These are phyloP conservation scores for Isatis lusitanica DNA, from an alignment of 441 rosid genomes.

Conservation along the genomic window DNA sequence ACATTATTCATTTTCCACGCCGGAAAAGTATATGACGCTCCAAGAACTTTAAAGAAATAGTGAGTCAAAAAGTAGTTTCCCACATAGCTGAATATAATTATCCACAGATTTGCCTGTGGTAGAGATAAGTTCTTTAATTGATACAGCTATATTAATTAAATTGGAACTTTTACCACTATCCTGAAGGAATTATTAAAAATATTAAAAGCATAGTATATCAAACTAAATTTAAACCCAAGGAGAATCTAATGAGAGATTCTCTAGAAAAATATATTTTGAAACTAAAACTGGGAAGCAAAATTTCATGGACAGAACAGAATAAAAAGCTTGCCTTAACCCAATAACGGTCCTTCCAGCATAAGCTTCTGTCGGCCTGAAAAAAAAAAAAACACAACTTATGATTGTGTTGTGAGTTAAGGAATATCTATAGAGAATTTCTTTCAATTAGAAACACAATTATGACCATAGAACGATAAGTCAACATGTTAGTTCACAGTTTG, in stretches of 20 bases:
- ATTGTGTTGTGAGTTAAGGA: background rate
- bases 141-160: background rate
- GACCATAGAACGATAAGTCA: background rate
- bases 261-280: background rate
- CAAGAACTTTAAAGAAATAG: constrained; percentile 92
- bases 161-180: background rate
- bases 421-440: background rate
- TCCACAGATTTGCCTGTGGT: constrained; percentile 90
- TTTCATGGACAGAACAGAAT: background rate
- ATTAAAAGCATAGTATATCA: background rate
- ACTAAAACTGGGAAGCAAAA: background rate
- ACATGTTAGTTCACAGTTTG: background rate
- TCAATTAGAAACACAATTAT: background rate
- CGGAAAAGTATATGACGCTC: constrained; percentile 96
- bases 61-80: constrained; percentile 99
- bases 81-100: constrained; percentile 84
- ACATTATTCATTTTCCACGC: constrained; percentile 98
- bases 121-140: constrained; percentile 23
- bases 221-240: background rate
- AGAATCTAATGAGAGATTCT: background rate
- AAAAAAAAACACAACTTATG: no score
- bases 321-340: constrained; percentile 88
- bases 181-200: background rate
- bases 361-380: constrained; percentile 69
- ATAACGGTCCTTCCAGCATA: constrained; percentile 78